Evolutionary conservation across 768 basidiomycete genomes (phyloP), one percentile per base, ranked within the genome.

Genomic region (Mycena kentingensis): DNA sequence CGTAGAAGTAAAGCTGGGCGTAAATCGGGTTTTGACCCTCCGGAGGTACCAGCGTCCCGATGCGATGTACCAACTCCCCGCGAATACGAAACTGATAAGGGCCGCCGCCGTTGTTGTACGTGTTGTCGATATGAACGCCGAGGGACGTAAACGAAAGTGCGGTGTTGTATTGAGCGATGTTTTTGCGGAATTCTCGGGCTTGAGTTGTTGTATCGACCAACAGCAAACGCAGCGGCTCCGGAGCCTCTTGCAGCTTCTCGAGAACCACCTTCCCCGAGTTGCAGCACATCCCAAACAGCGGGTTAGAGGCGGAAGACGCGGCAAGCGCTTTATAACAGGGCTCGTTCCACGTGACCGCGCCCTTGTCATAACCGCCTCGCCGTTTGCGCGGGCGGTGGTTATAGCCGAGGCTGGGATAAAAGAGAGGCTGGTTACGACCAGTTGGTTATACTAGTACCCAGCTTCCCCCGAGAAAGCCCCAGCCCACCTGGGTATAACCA

Each of bases 61-160:
- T 59, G 0, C 55, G 52, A 61, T 76, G 72, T 41, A 62, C 63
- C 0, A 74, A 64, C 19, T 62, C 37, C 0, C 68, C 70, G 47
- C 67, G 66, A 24, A 73, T 63, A 4, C 41, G 34, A 51, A 68
- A 70, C 4, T 57, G 44, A 18, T 57, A 65, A 7, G 65, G 62
- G 0, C 69, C 70, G 47, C 49, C 34, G 16, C 59, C 62, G 25
- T 48, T 31, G 39, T 61, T 63, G 24, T 64, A 44, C 3, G 47
- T 44, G 12, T 65, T 51, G 46, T 75, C 70, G 21, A 70, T 50
- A 1, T 60, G 52, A 8, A 70, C 71, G 12, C 67, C 68, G 2
- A 76, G 43, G 3, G 75, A 77, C 0, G 73, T 74, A 54, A 76
- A 77, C 5, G 73, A 67, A 42, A 77, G 61, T 3, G 75, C 68